These are phyloP conservation scores for Fusarium anguioides DNA, from an alignment of 2,329 filamentous ascomycete genomes.

Conservation along the genomic window DNA sequence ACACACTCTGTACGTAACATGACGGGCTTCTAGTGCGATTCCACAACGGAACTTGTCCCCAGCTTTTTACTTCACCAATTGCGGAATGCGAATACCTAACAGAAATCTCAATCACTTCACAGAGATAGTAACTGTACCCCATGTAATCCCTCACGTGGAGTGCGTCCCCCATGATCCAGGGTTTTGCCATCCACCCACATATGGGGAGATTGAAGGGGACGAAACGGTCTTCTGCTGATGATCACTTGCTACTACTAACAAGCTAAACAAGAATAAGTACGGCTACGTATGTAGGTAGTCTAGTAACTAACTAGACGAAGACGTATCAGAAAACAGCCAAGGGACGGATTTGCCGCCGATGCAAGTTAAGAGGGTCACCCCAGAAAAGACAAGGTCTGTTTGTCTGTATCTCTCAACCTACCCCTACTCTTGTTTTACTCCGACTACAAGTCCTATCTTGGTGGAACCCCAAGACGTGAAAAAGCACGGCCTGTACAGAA, in stretches of 20 bases:
- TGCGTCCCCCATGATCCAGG: neutral
- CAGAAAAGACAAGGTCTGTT: slow-evolving; percentile 27
- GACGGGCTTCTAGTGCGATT: slow-evolving; percentile 32
- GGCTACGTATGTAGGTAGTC: neutral
- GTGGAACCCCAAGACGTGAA: slow-evolving; percentile 27
- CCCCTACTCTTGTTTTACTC: slow-evolving; percentile 17
- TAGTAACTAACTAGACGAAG: too few species aligned
- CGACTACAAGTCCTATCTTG: slow-evolving; percentile 13
- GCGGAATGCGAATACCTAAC: slow-evolving; percentile 25
- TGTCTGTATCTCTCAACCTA: neutral
- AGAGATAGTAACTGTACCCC: neutral
- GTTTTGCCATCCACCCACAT: neutral
- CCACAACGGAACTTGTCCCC: slow-evolving; percentile 16
- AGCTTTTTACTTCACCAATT: slow-evolving; percentile 34
- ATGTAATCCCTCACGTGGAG: slow-evolving; percentile 7
- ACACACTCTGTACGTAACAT: slow-evolving; percentile 46
- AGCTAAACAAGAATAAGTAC: too few species aligned
- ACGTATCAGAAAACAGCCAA: slow-evolving; percentile 8
- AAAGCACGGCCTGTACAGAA: slow-evolving; percentile 18
- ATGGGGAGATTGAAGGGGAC: slow-evolving; percentile 7
- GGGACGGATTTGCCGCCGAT: slow-evolving; percentile 28
- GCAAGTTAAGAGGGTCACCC: slow-evolving; percentile 20
- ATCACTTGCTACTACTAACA: slow-evolving; percentile 4
- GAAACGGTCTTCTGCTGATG: slow-evolving; percentile 17
- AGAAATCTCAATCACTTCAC: slow-evolving; percentile 13